phyloP scores from a whole-genome alignment of 306 rosid species.

The Lotus japonicus region DNA sequence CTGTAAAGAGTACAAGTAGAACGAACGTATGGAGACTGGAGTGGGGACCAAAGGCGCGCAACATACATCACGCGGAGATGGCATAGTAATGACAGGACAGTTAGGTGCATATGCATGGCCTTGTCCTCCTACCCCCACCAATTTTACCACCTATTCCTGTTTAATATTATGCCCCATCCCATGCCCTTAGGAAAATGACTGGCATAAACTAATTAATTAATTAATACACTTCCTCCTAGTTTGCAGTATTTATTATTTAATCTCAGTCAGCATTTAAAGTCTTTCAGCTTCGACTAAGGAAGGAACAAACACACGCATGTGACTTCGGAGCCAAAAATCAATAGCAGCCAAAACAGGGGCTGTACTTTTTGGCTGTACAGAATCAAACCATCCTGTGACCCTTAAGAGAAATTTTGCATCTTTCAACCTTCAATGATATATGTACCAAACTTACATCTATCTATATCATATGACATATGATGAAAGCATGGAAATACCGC shows the following conservation, averaged over 20 bases:
- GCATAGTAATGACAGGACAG: slow-evolving; percentile 23
- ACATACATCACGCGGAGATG: slow-evolving; percentile 22
- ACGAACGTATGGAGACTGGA: no score
- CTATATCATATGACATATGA: background rate
- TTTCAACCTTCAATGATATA: background rate
- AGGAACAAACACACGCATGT: slow-evolving; percentile 41
- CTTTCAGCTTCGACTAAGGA: slow-evolving; percentile 17
- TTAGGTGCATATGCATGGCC: slow-evolving; percentile 22
- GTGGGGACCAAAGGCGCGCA: slow-evolving; percentile 33
- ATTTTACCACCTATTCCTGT: background rate
- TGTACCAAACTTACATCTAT: background rate
- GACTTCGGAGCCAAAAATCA: slow-evolving; percentile 17
- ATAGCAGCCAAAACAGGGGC: slow-evolving; percentile 12
- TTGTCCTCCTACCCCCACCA: slow-evolving; percentile 20
- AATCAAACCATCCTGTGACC: background rate
- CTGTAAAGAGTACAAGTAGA: no score
- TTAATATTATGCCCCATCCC: background rate
- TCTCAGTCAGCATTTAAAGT: background rate
- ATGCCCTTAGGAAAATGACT: background rate
- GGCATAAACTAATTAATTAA: background rate
- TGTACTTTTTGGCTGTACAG: background rate
- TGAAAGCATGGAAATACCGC: background rate
- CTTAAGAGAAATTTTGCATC: background rate
- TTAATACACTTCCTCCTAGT: no score
- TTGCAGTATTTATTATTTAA: background rate